Evolutionary conservation across 2,329 filamentous ascomycete species (phyloP).

Genomic region (Calycina herbarum): DNA sequence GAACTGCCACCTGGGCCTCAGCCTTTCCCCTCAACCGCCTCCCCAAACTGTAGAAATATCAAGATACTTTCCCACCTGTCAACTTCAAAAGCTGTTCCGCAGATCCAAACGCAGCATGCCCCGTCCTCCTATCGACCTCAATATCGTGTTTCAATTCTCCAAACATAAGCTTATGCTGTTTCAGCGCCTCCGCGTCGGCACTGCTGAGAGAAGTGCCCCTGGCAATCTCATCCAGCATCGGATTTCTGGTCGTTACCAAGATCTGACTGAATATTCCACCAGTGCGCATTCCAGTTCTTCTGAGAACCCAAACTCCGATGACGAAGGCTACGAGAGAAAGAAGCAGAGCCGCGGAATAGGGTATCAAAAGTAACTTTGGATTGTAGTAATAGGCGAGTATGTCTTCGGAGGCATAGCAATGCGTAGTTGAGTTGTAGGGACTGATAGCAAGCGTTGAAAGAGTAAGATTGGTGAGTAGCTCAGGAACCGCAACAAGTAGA

Average conservation of each 20-base stretch:
- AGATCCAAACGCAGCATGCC: conserved; percentile 9
- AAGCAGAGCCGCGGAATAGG: neutral
- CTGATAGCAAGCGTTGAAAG: conserved; percentile 8
- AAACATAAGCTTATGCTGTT: conserved; percentile 8
- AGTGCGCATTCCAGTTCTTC: conserved; percentile 7
- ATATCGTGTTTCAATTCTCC: conserved; percentile 7
- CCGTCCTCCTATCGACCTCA: neutral
- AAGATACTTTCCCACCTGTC: conserved; percentile 2
- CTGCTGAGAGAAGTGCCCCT: conserved; percentile 1
- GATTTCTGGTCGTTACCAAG: conserved; percentile 7
- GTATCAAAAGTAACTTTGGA: neutral
- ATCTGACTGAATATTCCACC: conserved; percentile 7
- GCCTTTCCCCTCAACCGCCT: neutral
- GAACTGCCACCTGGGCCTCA: too few relatives aligned
- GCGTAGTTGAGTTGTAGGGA: neutral
- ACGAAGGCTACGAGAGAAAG: neutral
- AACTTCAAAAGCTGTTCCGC: neutral
- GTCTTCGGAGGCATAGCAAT: neutral
- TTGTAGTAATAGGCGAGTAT: conserved; percentile 6
- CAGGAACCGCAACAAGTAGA: neutral
- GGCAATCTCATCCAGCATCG: neutral
- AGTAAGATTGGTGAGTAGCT: conserved; percentile 7
- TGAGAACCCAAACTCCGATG: conserved; percentile 5
- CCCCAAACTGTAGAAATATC: neutral
- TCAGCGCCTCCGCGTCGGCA: neutral